Evolutionary conservation across 2,329 filamentous ascomycete genomes (phyloP).

Genomic region (Aspergillus fijiensis): DNA sequence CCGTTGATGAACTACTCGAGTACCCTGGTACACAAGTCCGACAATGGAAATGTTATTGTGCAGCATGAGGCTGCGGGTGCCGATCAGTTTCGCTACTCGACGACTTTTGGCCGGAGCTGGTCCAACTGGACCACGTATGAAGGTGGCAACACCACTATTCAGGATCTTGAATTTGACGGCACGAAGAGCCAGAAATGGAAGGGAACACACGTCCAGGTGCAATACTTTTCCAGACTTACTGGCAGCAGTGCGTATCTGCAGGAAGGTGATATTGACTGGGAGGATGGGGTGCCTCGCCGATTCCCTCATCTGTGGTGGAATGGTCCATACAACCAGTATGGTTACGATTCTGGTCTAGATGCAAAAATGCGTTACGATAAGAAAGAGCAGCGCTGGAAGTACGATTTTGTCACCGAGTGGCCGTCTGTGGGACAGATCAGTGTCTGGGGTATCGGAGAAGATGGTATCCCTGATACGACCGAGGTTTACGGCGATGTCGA

Average conservation of each 20-base stretch:
- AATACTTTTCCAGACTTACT: constrained; percentile 60
- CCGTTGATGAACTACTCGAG: constrained; percentile 59
- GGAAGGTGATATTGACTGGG: constrained; percentile 54
- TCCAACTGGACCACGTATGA: constrained; percentile 58
- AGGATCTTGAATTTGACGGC: constrained; percentile 56
- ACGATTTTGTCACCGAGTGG: constrained; percentile 64
- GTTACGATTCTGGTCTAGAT: constrained; percentile 59
- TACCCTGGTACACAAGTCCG: constrained; percentile 48
- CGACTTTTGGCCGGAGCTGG: constrained; percentile 59
- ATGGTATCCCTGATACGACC: constrained; percentile 60
- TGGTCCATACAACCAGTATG: constrained; percentile 62
- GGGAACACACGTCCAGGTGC: constrained; percentile 61
- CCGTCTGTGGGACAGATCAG: constrained; percentile 62
- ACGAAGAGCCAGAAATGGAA: constrained; percentile 57
- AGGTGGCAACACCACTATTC: constrained; percentile 50
- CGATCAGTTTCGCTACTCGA: constrained; percentile 60
- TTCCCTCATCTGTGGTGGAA: constrained; percentile 63
- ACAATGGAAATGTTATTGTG: constrained; percentile 47
- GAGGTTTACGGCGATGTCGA: constrained; percentile 63
- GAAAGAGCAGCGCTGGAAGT: constrained; percentile 55
- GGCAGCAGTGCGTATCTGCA: constrained; percentile 61
- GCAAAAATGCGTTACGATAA: constrained; percentile 51
- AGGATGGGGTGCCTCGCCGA: constrained; percentile 43
- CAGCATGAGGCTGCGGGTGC: constrained; percentile 62
- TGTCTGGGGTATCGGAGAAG: constrained; percentile 64